Conservation (phyloP, 768 basidiomycete genomes). For the Rhodotorula babjevae region DNA sequence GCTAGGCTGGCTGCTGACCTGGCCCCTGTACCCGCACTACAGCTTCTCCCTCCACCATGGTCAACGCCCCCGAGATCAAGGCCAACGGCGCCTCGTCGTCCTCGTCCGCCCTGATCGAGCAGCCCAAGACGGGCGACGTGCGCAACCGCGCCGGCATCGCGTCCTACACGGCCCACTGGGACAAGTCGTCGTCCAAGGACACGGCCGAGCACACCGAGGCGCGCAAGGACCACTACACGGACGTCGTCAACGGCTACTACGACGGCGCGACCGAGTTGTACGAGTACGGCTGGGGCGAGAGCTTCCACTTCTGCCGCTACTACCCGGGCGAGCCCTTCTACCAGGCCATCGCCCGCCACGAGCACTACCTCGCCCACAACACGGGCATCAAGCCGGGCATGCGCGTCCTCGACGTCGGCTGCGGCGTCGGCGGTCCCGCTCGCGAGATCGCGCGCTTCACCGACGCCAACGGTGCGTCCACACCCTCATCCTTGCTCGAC, state of each 20-base stretch:
- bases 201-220: slow-evolving; percentile 61
- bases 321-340: slow-evolving; percentile 66
- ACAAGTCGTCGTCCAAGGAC: slow-evolving; percentile 72
- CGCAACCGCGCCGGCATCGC: slow-evolving; percentile 65
- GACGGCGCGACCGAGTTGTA: slow-evolving; percentile 77
- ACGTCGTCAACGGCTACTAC: slow-evolving; percentile 91
- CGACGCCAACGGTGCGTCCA: slow-evolving; percentile 57
- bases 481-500: too few species aligned
- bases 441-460: slow-evolving; percentile 89
- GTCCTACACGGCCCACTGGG: slow-evolving; percentile 88
- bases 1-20: too few species aligned
- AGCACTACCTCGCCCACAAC: slow-evolving; percentile 89
- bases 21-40: background rate
- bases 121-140: slow-evolving; percentile 52
- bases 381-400: slow-evolving; percentile 82
- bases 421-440: slow-evolving; percentile 93
- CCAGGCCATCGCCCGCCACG: slow-evolving; percentile 68
- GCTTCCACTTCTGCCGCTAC: slow-evolving; percentile 96
- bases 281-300: slow-evolving; percentile 68
- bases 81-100: background rate
- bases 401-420: slow-evolving; percentile 96
- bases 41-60: background rate
- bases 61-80: slow-evolving; percentile 27
- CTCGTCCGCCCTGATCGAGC: slow-evolving; percentile 15
- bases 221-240: slow-evolving; percentile 75